A percentile compares a stretch with the other conserved stretches of the same genome.
These are phyloP conservation scores for Murraya paniculata DNA, from an alignment of 345 rosid genomes.

Conservation along the genomic window DNA sequence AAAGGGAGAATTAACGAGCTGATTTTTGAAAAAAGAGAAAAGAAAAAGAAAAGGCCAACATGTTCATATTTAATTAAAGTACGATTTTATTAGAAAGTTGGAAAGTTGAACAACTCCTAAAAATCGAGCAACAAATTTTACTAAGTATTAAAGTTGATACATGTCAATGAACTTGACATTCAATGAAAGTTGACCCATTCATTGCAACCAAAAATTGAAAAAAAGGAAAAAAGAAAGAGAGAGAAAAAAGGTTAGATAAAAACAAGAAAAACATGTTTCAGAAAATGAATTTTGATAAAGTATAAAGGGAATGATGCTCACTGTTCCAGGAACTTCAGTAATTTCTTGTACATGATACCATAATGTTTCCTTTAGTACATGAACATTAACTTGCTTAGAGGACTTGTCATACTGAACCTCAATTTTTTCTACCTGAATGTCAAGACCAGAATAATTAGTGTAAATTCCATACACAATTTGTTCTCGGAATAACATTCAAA, in stretches of 20 bases:
- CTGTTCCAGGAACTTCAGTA: conserved; percentile 14
- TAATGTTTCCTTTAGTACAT: conserved; percentile 70
- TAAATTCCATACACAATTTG: not conserved
- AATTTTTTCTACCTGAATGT: conserved; percentile 66
- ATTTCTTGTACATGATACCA: conserved; percentile 61
- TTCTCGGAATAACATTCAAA: not conserved
- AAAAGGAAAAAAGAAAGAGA: too few relatives aligned
- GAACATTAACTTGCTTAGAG: conserved; percentile 93
- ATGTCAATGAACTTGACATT: not conserved
- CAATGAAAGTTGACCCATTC: not conserved
- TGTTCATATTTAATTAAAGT: not conserved
- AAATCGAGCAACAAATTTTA: not conserved
- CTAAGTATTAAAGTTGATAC: not conserved
- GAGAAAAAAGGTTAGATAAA: not conserved
- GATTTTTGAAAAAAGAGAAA: not conserved
- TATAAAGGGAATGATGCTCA: conserved; percentile 1
- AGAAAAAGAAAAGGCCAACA: not conserved
- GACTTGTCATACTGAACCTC: conserved; percentile 79
- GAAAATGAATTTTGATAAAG: not conserved
- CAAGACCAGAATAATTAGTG: not conserved
- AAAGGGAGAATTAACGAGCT: not conserved
- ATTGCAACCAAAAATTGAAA: too few relatives aligned
- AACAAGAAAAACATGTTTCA: conserved; percentile 2
- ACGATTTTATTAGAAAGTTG: not conserved
- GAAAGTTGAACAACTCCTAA: not conserved